Conservation (phyloP, 805 yeast species). For the Lipomyces japonicus region DNA sequence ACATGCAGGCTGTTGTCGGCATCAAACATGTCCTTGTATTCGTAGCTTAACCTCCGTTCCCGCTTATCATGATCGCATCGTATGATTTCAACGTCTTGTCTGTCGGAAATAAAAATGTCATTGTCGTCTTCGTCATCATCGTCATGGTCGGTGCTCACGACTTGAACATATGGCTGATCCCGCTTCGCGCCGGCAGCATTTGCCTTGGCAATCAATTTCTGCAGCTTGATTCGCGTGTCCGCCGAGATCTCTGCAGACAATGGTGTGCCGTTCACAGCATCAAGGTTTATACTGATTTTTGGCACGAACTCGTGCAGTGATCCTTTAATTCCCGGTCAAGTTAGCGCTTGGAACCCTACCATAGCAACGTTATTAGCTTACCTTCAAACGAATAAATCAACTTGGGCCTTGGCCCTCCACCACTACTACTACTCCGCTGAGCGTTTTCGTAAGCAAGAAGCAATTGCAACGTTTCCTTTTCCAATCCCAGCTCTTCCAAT, state of each 20-base stretch:
- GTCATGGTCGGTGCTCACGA: not conserved
- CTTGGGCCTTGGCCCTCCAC: slow-evolving; percentile 9
- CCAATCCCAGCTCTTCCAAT: slow-evolving; percentile 55
- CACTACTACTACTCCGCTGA: slow-evolving; percentile 1
- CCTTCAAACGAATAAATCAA: slow-evolving; percentile 30
- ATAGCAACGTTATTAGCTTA: slow-evolving; percentile 4
- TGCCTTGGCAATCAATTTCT: slow-evolving; percentile 10
- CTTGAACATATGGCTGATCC: not conserved
- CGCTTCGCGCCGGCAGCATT: not conserved
- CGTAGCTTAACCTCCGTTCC: not conserved
- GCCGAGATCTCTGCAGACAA: slow-evolving; percentile 22
- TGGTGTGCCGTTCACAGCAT: slow-evolving; percentile 25
- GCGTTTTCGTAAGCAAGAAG: slow-evolving; percentile 32
- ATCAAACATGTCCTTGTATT: not conserved
- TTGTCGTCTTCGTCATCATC: slow-evolving; percentile 1
- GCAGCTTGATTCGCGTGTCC: slow-evolving; percentile 16
- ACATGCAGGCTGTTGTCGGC: not conserved
- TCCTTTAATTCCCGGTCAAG: slow-evolving; percentile 6
- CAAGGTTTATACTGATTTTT: slow-evolving; percentile 30
- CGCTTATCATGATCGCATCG: not conserved
- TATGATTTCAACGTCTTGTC: slow-evolving; percentile 2
- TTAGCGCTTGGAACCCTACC: not conserved
- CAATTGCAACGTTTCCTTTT: slow-evolving; percentile 41
- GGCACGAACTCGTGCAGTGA: slow-evolving; percentile 30
- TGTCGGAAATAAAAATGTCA: not conserved